These are phyloP conservation scores for Suillus cothurnatus DNA, from an alignment of 768 basidiomycete genomes.

Conservation along the genomic window DNA sequence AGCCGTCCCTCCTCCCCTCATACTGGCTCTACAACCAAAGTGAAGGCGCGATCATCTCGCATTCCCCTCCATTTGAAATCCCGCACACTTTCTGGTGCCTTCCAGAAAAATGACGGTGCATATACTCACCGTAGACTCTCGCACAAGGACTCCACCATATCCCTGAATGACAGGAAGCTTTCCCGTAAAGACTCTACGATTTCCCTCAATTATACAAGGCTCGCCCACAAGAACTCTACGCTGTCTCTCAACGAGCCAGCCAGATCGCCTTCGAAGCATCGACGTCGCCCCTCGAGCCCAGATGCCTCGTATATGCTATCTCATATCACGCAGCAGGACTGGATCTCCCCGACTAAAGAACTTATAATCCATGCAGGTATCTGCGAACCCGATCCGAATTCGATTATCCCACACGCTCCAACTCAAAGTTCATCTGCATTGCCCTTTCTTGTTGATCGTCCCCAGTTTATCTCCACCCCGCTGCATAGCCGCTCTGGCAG, in stretches of 20 bases:
- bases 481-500: slow-evolving; percentile 11
- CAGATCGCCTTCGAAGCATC: slow-evolving; percentile 22
- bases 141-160: slow-evolving; percentile 7
- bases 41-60: slow-evolving; percentile 22
- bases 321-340: slow-evolving; percentile 16
- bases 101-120: slow-evolving; percentile 19
- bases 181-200: slow-evolving; percentile 20
- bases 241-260: slow-evolving; percentile 12
- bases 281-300: slow-evolving; percentile 24
- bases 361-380: slow-evolving; percentile 3
- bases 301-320: slow-evolving; percentile 31
- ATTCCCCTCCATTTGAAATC: slow-evolving; percentile 35
- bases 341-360: slow-evolving; percentile 17
- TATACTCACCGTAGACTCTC: slow-evolving; percentile 2
- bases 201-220: slow-evolving; percentile 21
- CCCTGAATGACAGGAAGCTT: slow-evolving; percentile 13
- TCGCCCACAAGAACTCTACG: slow-evolving; percentile 6
- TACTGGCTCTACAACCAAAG: slow-evolving; percentile 37
- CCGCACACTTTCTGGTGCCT: slow-evolving; percentile 40
- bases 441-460: slow-evolving; percentile 22
- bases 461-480: slow-evolving; percentile 32
- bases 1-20: slow-evolving; percentile 46
- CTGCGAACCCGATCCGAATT: neutral
- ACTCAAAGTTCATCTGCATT: slow-evolving; percentile 6
- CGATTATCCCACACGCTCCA: neutral